Evolutionary conservation across 2,329 filamentous ascomycete genomes (phyloP).

Genomic region (Apiospora sp.): DNA sequence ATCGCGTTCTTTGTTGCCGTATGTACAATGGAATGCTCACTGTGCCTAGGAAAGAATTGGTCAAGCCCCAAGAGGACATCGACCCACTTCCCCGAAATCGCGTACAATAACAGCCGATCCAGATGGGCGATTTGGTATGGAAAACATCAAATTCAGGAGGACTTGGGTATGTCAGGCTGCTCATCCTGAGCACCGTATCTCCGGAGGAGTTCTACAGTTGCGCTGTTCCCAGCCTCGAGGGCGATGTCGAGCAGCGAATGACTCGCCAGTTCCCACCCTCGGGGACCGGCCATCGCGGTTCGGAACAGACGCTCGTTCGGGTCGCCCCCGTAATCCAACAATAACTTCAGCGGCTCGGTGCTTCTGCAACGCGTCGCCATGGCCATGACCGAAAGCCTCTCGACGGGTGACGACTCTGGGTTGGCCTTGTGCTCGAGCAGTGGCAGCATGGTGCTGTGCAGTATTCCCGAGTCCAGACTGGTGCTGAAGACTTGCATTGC

Average conservation of each 20-base stretch:
- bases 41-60: too few relatives aligned
- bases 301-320: not conserved
- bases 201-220: not conserved
- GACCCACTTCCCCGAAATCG: too few relatives aligned
- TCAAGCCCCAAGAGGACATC: too few relatives aligned
- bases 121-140: too few relatives aligned
- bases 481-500: not conserved
- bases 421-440: not conserved
- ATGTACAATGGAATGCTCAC: too few relatives aligned
- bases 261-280: too few relatives aligned
- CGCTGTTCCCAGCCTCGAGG: not conserved
- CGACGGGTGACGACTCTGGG: not conserved
- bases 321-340: not conserved
- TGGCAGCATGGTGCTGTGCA: not conserved
- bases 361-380: not conserved
- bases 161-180: too few relatives aligned
- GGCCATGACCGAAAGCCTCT: not conserved
- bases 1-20: too few relatives aligned
- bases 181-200: not conserved
- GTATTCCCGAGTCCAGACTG: not conserved
- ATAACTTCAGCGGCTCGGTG: not conserved
- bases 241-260: not conserved
- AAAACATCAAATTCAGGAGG: too few relatives aligned
- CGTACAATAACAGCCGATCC: too few relatives aligned
- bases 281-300: too few relatives aligned